A percentile compares a stretch with the other conserved stretches of the same genome.
These are phyloP conservation scores for Gynochthodes officinalis DNA, from an alignment of 257 asterid genomes.

Conservation along the genomic window DNA sequence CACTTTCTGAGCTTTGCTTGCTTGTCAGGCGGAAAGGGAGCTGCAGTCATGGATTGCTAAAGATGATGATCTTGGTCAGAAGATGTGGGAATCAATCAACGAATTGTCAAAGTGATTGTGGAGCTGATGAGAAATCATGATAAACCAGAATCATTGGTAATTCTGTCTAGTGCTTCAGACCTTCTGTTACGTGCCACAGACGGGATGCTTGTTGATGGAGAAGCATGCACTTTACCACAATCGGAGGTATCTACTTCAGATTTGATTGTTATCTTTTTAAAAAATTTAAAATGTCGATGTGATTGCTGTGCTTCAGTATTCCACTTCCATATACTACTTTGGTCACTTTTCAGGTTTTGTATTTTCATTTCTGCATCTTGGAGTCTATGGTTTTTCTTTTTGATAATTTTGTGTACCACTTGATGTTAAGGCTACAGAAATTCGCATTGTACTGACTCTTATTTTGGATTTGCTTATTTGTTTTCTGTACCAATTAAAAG, in stretches of 20 bases:
- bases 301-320: no score
- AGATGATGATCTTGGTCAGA: constrained; percentile 89
- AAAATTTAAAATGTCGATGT: background rate
- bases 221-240: constrained; percentile 99
- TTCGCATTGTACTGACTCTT: background rate
- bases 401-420: background rate
- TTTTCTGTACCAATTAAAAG: constrained; percentile 36
- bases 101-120: constrained; percentile 84
- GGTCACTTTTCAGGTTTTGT: no score
- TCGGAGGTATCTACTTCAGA: constrained; percentile 59
- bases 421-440: background rate
- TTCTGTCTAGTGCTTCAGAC: constrained; percentile 85
- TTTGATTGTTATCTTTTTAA: constrained; percentile 1
- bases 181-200: constrained; percentile 97
- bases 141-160: constrained; percentile 77
- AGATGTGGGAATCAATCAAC: constrained; percentile 92
- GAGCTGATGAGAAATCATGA: constrained; percentile 95
- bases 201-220: constrained; percentile 98
- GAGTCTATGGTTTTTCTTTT: background rate
- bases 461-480: background rate
- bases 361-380: background rate
- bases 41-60: constrained; percentile 94
- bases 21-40: constrained; percentile 96
- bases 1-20: constrained; percentile 39
- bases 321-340: background rate